Evolutionary conservation across 1,284 basidiomycete species (phyloP).

Genomic region (Microbotryum lychnidis-dioicae): DNA sequence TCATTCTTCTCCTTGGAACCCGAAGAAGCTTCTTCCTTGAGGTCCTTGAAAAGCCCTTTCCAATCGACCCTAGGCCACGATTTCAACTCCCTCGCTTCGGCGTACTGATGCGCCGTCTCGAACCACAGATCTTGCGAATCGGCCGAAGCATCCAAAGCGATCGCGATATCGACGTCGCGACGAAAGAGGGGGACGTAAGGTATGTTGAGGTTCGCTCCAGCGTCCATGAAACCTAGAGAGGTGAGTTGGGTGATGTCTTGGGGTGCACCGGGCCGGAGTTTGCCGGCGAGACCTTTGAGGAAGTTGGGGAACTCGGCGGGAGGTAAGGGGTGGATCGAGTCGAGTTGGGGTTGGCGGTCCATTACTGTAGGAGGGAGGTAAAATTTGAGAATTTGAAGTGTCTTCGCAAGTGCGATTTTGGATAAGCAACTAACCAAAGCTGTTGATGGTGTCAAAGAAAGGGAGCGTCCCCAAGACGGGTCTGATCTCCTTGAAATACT

Average conservation of each 20-base stretch:
- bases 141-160: conserved; percentile 45
- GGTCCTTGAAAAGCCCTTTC: conserved; percentile 37
- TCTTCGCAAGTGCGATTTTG: no score
- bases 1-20: conserved; percentile 7
- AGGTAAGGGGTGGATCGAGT: conserved; percentile 44
- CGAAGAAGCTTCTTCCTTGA: not conserved
- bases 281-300: conserved; percentile 42
- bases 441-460: conserved; percentile 40
- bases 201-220: conserved; percentile 44
- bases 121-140: conserved; percentile 46
- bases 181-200: conserved; percentile 44
- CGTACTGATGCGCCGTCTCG: conserved; percentile 43
- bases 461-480: conserved; percentile 42
- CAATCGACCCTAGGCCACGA: conserved; percentile 41
- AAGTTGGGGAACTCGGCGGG: conserved; percentile 44
- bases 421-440: conserved; percentile 31
- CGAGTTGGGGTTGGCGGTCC: conserved; percentile 41
- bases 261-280: conserved; percentile 40
- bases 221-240: conserved; percentile 45
- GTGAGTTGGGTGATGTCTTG: conserved; percentile 40
- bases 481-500: conserved; percentile 44
- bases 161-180: conserved; percentile 43
- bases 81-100: conserved; percentile 38
- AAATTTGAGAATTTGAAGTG: not conserved
- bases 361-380: conserved; percentile 10